Evolutionary conservation across 1,284 basidiomycete genomes (phyloP), one percentile per base, ranked within the genome.

Genomic region (Cutaneotrichosporon mucoides): DNA sequence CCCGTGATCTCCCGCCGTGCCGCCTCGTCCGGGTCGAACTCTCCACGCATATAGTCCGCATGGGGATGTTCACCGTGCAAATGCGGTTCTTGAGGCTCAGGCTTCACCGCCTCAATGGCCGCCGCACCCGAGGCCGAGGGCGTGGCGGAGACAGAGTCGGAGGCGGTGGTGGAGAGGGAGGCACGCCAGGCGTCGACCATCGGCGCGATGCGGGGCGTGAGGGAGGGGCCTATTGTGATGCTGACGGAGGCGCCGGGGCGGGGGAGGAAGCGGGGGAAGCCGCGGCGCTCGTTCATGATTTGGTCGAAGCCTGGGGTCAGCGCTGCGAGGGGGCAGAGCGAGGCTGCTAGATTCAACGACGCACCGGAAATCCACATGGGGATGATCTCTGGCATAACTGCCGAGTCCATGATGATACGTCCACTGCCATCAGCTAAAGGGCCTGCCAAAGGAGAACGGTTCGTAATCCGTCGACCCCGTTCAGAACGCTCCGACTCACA

Each of bases 281-380:
- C 67, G 41, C 92, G 85, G 34, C 85, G 84, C 76, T 92, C 91
- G 43, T 90, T 88, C 92, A 96, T 94, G 34, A 96, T 81, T 66
- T 85, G 81, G 72, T 97, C 89, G 65, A 95, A 95, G 16, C 92
- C 88, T 88, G 66, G 24, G 43, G 42, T 36, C 36, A n/a, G n/a
- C n/a, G n/a, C n/a, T n/a, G n/a, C n/a, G n/a, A n/a, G n/a, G n/a
- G n/a, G n/a, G n/a, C n/a, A n/a, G n/a, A n/a, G n/a, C n/a, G n/a
- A n/a, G n/a, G n/a, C n/a, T n/a, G n/a, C n/a, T n/a, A n/a, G n/a
- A n/a, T n/a, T n/a, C n/a, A n/a, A n/a, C n/a, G n/a, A 68, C 80
- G 24, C 55, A 86, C 86, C 92, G 5, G 88, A 87, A 16, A 98
- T 82, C 90, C 92, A 97, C 82, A 97, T 91, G 1, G 95, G 95